Base-by-base conservation (phyloP, 768 basidiomycete species). In the Suillus spraguei region DNA sequence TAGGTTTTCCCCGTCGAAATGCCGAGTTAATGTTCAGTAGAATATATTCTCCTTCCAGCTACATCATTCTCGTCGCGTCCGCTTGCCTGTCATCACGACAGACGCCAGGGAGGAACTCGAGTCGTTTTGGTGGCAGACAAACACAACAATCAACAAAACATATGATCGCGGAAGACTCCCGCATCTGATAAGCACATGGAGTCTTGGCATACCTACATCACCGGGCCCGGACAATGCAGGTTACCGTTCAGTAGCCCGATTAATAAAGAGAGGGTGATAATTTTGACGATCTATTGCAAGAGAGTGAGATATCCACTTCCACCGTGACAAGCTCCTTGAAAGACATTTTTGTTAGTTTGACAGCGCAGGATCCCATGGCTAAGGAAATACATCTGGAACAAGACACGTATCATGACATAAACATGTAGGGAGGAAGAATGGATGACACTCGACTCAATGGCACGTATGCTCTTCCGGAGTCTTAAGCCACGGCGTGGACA, bases 81-180 rank as follows among this genome's bases (percentile, higher is more conserved):
- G 28, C 28, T 28, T 4, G 28, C 28, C 28, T 28, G 28, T 28
- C 28, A 28, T 28, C 28, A 28, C 28, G 28, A 28, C 28, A 28
- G 28, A 59, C 36, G 17, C 65, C 68, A 22, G 68, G 64, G 42
- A 72, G 63, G 11, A 61, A 53, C 39, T 50, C 52, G 2, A 28
- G 28, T 28, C 28, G 28, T 28, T 16, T 5, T 61, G n/a, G 36
- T 46, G 13, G 38, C 13, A 14, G 38, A 14, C 38, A 38, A 13
- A 38, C 38, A 1, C 38, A 13, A 13, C 38, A 39, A 39, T 39
- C 5, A 39, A 39, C 38, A 39, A 39, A 39, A 22, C n/a, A n/a
- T 54, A 35, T 28, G 28, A 28, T 35, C 13, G 36, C 14, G 6
- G 11, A 54, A 10, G 33, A 54, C 13, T 36, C 6, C 35, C 3